A percentile compares a stretch with the other conserved stretches of the same genome.
Conservation (phyloP, 2,329 filamentous ascomycete species). For the Cytospora piceae region DNA sequence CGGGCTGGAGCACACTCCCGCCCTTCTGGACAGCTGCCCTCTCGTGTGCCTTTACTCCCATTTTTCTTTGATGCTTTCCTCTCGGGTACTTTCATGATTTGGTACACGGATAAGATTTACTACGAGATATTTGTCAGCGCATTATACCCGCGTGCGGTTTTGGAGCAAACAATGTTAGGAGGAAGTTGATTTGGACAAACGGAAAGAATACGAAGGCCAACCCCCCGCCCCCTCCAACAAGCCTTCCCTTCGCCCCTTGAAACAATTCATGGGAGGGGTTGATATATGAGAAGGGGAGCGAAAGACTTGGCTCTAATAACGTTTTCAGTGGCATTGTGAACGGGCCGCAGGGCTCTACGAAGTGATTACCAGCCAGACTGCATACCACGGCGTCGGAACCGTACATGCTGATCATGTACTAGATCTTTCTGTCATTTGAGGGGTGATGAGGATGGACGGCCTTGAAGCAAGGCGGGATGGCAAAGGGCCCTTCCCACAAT, state of each 20-base stretch:
- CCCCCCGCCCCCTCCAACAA: not conserved
- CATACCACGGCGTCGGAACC: not conserved
- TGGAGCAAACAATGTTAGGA: no score
- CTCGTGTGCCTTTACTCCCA: not conserved
- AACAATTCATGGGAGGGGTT: not conserved
- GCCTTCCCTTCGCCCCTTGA: not conserved
- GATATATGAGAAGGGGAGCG: not conserved
- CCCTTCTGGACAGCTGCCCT: not conserved
- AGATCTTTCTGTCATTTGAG: not conserved
- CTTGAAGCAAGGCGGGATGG: constrained; percentile 8
- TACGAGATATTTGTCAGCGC: not conserved
- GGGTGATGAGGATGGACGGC: not conserved
- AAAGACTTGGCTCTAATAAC: not conserved
- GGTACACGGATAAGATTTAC: not conserved
- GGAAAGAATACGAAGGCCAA: not conserved
- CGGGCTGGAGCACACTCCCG: not conserved
- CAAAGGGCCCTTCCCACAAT: not conserved
- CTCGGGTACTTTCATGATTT: not conserved
- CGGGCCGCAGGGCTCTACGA: not conserved
- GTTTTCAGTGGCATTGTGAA: not conserved
- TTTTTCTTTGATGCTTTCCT: not conserved
- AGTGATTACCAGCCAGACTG: constrained; percentile 4
- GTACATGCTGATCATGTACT: not conserved
- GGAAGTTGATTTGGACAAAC: not conserved
- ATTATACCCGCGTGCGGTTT: constrained; percentile 2